Conservation (phyloP, 768 basidiomycete species). For the Pluteus cervinus region DNA sequence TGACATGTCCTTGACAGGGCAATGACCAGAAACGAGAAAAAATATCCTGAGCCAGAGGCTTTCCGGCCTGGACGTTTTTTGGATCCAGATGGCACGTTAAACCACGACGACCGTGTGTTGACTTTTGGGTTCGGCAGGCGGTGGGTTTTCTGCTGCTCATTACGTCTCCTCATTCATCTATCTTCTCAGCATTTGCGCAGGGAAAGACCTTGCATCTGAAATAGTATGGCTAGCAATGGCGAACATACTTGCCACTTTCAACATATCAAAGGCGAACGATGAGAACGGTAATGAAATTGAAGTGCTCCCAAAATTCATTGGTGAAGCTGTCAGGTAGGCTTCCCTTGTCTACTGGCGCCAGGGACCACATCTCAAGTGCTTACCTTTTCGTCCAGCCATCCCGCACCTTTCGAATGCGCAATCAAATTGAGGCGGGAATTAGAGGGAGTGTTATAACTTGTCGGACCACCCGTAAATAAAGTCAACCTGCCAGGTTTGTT, state of each 20-base stretch:
- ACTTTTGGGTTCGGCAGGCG: constrained; percentile 30
- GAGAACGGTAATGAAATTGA: constrained; percentile 15
- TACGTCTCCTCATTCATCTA: too few relatives aligned
- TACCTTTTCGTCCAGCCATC: too few relatives aligned
- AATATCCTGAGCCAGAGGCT: constrained; percentile 26
- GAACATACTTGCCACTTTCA: constrained; percentile 15
- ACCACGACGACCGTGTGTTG: constrained; percentile 21
- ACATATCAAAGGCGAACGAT: constrained; percentile 14
- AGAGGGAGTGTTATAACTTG: too few relatives aligned
- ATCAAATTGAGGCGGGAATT: too few relatives aligned
- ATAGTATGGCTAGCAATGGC: constrained; percentile 19
- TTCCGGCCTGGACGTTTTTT: constrained; percentile 46
- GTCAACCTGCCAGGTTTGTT: too few relatives aligned
- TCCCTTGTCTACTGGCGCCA: too few relatives aligned
- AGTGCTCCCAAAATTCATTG: too few relatives aligned
- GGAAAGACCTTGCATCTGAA: constrained; percentile 18
- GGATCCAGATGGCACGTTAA: constrained; percentile 26
- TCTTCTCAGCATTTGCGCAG: constrained; percentile 20
- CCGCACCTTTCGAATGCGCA: too few relatives aligned
- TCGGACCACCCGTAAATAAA: too few relatives aligned
- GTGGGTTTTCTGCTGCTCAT: too few relatives aligned
- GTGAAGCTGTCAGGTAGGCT: too few relatives aligned
- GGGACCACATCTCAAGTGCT: too few relatives aligned
- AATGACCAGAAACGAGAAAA: constrained; percentile 25
- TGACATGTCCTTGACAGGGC: constrained; percentile 22